Evolutionary conservation across 2,329 filamentous ascomycete species (phyloP).

Genomic region (Elsinoe perseae): DNA sequence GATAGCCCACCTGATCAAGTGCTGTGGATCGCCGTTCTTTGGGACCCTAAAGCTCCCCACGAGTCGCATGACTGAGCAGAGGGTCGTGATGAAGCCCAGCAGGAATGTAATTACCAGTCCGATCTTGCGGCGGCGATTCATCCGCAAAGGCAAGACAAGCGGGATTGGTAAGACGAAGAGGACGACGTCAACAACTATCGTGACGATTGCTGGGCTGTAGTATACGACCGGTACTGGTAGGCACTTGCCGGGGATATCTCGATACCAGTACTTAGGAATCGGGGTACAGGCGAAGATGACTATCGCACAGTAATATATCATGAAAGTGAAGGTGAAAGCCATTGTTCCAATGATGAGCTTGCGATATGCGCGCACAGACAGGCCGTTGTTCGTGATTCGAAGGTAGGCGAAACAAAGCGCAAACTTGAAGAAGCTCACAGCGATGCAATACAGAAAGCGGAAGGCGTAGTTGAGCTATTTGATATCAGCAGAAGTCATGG

Average conservation of each 20-base stretch:
- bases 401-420: slow-evolving; percentile 14
- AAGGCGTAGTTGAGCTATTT: slow-evolving; percentile 13
- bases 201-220: slow-evolving; percentile 13
- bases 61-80: slow-evolving; percentile 13
- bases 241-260: slow-evolving; percentile 8
- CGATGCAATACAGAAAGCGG: slow-evolving; percentile 13
- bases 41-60: slow-evolving; percentile 5
- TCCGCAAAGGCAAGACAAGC: slow-evolving; percentile 13
- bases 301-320: slow-evolving; percentile 7
- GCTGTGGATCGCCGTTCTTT: slow-evolving; percentile 7
- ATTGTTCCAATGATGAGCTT: slow-evolving; percentile 4
- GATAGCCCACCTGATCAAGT: slow-evolving; percentile 14
- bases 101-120: slow-evolving; percentile 14
- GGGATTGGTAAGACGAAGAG: slow-evolving; percentile 15
- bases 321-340: slow-evolving; percentile 9
- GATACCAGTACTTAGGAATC: slow-evolving; percentile 10
- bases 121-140: slow-evolving; percentile 14
- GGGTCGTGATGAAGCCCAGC: slow-evolving; percentile 13
- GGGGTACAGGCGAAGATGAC: slow-evolving; percentile 16
- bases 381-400: slow-evolving; percentile 7
- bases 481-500: too few relatives aligned
- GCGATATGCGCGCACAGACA: slow-evolving; percentile 1
- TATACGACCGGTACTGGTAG: slow-evolving; percentile 8
- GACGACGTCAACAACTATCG: slow-evolving; percentile 15
- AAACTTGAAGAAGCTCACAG: slow-evolving; percentile 14